These are phyloP conservation scores for Volvox africanus DNA, from an alignment of 139 green algal species.

Conservation along the genomic window DNA sequence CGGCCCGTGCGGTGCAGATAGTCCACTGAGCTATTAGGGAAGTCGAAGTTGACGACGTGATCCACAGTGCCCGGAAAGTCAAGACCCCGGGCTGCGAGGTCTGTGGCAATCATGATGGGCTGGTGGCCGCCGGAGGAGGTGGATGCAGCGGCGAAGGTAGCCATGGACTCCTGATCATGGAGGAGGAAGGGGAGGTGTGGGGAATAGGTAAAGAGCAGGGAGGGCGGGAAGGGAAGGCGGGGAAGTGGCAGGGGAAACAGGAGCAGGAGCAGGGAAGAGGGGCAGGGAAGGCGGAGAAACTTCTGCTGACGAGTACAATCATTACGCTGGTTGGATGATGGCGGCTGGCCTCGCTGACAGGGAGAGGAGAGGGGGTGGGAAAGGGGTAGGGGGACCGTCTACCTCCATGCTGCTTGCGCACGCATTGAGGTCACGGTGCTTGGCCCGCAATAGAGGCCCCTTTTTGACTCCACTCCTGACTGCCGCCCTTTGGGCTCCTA, in stretches of 20 bases:
- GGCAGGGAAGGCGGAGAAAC: too few relatives aligned
- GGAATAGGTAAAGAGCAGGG: not conserved
- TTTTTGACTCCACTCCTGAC: too few relatives aligned
- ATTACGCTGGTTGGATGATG: too few relatives aligned
- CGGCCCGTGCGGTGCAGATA: constrained; percentile 94
- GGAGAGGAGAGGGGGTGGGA: too few relatives aligned
- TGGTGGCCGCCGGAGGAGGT: not conserved
- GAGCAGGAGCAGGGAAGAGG: not conserved
- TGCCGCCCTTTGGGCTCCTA: too few relatives aligned
- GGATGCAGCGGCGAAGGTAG: constrained; percentile 61
- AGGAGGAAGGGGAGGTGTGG: not conserved
- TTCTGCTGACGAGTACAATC: too few relatives aligned
- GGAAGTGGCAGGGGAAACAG: not conserved
- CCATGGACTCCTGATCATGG: constrained; percentile 57
- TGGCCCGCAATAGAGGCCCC: too few relatives aligned
- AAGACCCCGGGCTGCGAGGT: constrained; percentile 94
- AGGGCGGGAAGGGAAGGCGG: not conserved
- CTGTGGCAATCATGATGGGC: constrained; percentile 86
- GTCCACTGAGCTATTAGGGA: constrained; percentile 85
- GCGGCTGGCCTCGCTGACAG: too few relatives aligned
- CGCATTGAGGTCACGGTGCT: too few relatives aligned
- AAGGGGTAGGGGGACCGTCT: too few relatives aligned
- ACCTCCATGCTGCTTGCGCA: too few relatives aligned
- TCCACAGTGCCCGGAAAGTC: constrained; percentile 94
- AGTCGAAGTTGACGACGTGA: constrained; percentile 99